A percentile compares a stretch with the other conserved stretches of the same genome.
Evolutionary conservation across 2,329 filamentous ascomycete species (phyloP).

Genomic region (Pyricularia grisea): DNA sequence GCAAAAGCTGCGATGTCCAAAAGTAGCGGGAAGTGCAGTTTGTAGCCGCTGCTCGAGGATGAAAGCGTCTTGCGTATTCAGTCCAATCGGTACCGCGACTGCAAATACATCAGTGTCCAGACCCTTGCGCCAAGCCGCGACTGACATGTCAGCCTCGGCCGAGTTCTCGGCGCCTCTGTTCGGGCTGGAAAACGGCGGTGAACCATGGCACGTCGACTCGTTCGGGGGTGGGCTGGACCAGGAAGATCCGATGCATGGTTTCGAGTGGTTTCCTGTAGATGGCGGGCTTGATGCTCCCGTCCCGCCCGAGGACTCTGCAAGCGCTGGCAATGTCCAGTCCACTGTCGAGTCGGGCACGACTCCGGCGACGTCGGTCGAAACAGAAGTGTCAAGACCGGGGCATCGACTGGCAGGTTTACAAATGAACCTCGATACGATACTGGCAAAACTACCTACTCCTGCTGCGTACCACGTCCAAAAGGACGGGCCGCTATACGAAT

Average conservation of each 20-base stretch:
- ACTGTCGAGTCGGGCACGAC: background rate
- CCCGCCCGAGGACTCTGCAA: background rate
- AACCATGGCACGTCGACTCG: background rate
- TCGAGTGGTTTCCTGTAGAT: background rate
- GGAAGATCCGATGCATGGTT: background rate
- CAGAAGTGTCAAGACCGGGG: slow-evolving; percentile 6
- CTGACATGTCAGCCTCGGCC: background rate
- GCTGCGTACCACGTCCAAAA: slow-evolving; percentile 16
- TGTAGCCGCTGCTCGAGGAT: slow-evolving; percentile 34
- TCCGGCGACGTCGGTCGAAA: background rate
- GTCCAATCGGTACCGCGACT: slow-evolving; percentile 19
- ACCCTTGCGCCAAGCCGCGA: background rate
- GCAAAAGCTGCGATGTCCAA: slow-evolving; percentile 37
- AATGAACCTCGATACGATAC: slow-evolving; percentile 17
- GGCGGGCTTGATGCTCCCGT: background rate
- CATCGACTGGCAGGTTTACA: slow-evolving; percentile 14
- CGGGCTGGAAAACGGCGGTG: background rate
- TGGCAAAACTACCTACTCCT: slow-evolving; percentile 11
- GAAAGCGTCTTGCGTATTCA: slow-evolving; percentile 29
- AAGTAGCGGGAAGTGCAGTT: slow-evolving; percentile 21
- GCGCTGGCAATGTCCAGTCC: background rate
- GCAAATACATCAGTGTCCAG: too few relatives aligned
- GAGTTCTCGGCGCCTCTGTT: background rate
- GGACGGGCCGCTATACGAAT: slow-evolving; percentile 10
- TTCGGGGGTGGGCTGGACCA: background rate